Percentiles rank a stretch among this genome's conserved stretches.
phyloP scores from a whole-genome alignment of 768 basidiomycete species.

The Lactarius deliciosus region DNA sequence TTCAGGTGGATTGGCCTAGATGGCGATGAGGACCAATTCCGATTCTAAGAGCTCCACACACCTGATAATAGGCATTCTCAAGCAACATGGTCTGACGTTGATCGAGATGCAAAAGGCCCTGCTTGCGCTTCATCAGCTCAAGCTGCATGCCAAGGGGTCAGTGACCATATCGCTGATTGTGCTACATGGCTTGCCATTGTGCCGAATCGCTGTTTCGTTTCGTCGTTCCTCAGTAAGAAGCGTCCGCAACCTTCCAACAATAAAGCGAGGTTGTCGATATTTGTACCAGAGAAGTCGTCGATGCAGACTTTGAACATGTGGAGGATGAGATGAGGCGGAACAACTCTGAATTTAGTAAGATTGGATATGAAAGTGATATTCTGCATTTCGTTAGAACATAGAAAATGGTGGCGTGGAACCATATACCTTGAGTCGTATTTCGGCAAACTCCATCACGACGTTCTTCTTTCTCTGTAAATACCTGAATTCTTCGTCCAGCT shows the following conservation, averaged over 20 bases:
- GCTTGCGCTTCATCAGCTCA: constrained; percentile 93
- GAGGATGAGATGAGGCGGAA: constrained; percentile 87
- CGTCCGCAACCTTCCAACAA: constrained; percentile 93
- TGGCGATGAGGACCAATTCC: constrained; percentile 18
- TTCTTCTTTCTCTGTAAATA: constrained; percentile 95
- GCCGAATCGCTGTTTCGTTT: constrained; percentile 81
- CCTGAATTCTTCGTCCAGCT: constrained; percentile 97
- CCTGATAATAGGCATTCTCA: constrained; percentile 99
- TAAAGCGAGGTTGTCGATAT: constrained; percentile 90
- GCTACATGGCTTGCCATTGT: constrained; percentile 63
- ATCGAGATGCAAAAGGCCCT: constrained; percentile 90
- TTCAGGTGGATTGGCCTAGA: constrained; percentile 94
- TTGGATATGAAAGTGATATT: constrained; percentile 87
- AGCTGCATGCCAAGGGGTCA: constrained; percentile 47
- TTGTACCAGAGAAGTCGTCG: constrained; percentile 90
- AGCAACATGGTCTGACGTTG: constrained; percentile 84
- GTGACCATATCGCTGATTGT: not conserved
- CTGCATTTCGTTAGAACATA: constrained; percentile 41
- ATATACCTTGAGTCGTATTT: constrained; percentile 77
- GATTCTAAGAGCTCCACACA: constrained; percentile 35
- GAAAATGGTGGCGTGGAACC: not conserved
- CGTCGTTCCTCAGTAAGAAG: constrained; percentile 84
- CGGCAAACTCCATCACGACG: constrained; percentile 84
- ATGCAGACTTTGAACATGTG: constrained; percentile 97
- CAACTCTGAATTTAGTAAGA: constrained; percentile 93